These are phyloP conservation scores for Aspergillus nidulans DNA, from an alignment of 495 filamentous ascomycete genomes.

Conservation along the genomic window DNA sequence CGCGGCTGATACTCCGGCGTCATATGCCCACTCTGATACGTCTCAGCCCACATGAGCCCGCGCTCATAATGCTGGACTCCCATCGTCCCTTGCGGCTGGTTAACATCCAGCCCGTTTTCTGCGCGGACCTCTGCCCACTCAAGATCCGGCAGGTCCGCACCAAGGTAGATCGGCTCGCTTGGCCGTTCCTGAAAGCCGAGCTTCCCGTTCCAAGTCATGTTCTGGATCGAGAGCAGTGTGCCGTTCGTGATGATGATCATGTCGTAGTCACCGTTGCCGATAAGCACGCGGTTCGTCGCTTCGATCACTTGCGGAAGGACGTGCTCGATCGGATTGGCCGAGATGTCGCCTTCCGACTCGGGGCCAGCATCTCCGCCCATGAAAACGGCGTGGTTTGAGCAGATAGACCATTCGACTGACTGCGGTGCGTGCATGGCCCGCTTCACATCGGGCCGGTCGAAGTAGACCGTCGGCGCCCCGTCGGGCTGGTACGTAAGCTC, in stretches of 20 bases:
- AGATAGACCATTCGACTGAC: conserved; percentile 40
- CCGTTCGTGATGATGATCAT: conserved; percentile 59
- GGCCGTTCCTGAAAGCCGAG: conserved; percentile 54
- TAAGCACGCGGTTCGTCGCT: conserved; percentile 53
- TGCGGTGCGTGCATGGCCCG: conserved; percentile 53
- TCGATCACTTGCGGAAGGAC: conserved; percentile 62
- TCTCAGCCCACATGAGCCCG: conserved; percentile 63
- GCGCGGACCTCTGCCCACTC: conserved; percentile 19
- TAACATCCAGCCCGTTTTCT: conserved; percentile 25
- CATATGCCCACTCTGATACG: conserved; percentile 61
- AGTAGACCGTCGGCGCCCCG: conserved; percentile 46
- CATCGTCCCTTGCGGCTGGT: conserved; percentile 50
- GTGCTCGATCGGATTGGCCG: conserved; percentile 39
- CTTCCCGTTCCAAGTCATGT: conserved; percentile 64
- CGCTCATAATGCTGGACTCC: conserved; percentile 66
- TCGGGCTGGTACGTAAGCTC: conserved; percentile 34
- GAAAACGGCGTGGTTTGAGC: conserved; percentile 41
- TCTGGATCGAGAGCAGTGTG: conserved; percentile 60
- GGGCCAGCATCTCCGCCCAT: conserved; percentile 34
- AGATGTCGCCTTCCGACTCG: conserved; percentile 34
- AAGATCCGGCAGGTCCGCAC: conserved; percentile 27
- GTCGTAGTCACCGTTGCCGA: conserved; percentile 57
- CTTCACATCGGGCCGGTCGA: conserved; percentile 55
- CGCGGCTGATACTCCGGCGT: conserved; percentile 62
- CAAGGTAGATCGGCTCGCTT: conserved; percentile 32